Evolutionary conservation across 129 eudicot species (phyloP).

Genomic region (Calendula officinalis): DNA sequence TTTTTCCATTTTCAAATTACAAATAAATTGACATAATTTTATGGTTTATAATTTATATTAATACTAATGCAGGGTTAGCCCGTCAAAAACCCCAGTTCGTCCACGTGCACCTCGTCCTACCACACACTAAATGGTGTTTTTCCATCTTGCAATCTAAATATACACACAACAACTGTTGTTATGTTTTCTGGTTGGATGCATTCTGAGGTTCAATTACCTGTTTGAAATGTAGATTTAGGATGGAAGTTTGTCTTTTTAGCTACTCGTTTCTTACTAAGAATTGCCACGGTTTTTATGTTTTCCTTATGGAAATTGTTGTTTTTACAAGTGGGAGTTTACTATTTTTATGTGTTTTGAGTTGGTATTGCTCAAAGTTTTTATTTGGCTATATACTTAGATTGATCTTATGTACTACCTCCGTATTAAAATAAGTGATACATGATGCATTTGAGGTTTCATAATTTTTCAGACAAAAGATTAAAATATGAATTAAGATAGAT

Average conservation of each 20-base stretch:
- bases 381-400: no score
- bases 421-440: no score
- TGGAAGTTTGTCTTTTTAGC: conserved; percentile 32
- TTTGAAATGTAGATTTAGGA: conserved; percentile 45
- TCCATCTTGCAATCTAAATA: conserved; percentile 27
- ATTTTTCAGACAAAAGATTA: no score
- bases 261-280: conserved; percentile 34
- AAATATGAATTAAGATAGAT: no score
- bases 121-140: conserved; percentile 45
- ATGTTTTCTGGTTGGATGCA: conserved; percentile 31
- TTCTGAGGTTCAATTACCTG: conserved; percentile 34
- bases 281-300: conserved; percentile 12
- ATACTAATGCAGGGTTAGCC: conserved; percentile 70
- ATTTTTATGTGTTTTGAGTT: conserved; percentile 1
- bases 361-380: no score
- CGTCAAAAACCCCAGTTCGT: conserved; percentile 92
- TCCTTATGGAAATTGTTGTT: conserved; percentile 30
- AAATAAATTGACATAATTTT: conserved; percentile 4
- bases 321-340: conserved; percentile 10
- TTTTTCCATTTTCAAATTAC: not conserved
- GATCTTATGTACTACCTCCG: no score
- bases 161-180: conserved; percentile 21
- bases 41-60: conserved; percentile 10
- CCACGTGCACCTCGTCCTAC: conserved; percentile 77
- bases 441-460: no score